Conservation (phyloP, 805 yeast genomes). For the Candida railenensis region DNA sequence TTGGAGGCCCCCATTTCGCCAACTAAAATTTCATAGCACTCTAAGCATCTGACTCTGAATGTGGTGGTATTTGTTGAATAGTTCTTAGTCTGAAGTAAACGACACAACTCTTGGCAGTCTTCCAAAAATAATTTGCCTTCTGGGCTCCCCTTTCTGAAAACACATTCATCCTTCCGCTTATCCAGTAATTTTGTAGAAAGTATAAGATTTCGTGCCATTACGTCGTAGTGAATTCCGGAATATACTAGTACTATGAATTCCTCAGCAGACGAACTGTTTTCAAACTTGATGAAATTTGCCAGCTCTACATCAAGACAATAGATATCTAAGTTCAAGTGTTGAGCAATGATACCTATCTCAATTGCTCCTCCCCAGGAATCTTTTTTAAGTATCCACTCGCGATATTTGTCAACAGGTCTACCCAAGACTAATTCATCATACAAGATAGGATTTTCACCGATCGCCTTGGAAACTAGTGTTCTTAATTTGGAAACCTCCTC, state of each 20-base stretch:
- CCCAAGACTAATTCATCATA: slow-evolving; percentile 63
- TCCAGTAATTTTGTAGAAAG: slow-evolving; percentile 19
- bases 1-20: slow-evolving; percentile 66
- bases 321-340: slow-evolving; percentile 50
- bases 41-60: slow-evolving; percentile 56
- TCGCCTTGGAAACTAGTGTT: slow-evolving; percentile 46
- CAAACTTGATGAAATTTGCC: slow-evolving; percentile 54
- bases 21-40: slow-evolving; percentile 48
- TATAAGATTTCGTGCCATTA: slow-evolving; percentile 40
- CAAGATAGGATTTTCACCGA: slow-evolving; percentile 23
- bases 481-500: slow-evolving; percentile 47
- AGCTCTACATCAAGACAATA: slow-evolving; percentile 66
- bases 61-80: slow-evolving; percentile 65
- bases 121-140: slow-evolving; percentile 32
- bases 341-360: slow-evolving; percentile 63
- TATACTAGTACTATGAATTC: slow-evolving; percentile 56
- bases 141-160: slow-evolving; percentile 36
- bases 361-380: slow-evolving; percentile 86
- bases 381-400: slow-evolving; percentile 57
- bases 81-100: slow-evolving; percentile 47
- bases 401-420: slow-evolving; percentile 45
- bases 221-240: slow-evolving; percentile 74
- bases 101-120: slow-evolving; percentile 40
- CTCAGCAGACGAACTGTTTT: slow-evolving; percentile 21
- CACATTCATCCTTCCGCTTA: slow-evolving; percentile 34